phyloP scores from a whole-genome alignment of 2,329 filamentous ascomycete genomes.

The Fusarium coicis region DNA sequence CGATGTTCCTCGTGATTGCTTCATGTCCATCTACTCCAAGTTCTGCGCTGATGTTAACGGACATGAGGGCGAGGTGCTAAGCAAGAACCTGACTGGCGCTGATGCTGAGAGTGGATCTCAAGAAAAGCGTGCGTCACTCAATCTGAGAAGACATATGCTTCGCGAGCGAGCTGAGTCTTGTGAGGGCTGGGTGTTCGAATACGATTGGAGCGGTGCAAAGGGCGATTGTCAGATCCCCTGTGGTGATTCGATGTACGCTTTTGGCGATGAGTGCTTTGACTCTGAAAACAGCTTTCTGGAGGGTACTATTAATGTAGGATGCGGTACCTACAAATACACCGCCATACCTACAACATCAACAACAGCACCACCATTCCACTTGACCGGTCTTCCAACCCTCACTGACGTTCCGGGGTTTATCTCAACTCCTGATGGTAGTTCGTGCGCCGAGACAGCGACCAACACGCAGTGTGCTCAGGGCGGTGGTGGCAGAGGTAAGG shows the following conservation, averaged over 20 bases:
- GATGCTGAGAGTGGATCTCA: background rate
- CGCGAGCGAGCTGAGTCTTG: background rate
- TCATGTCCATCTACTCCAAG: background rate
- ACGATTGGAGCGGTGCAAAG: background rate
- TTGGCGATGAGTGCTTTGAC: constrained; percentile 2
- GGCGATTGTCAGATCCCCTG: background rate
- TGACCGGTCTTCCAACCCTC: background rate
- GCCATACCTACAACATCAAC: background rate
- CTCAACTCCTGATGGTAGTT: background rate
- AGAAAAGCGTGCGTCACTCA: background rate
- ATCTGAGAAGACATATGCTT: background rate
- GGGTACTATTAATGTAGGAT: background rate
- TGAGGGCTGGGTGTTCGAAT: background rate
- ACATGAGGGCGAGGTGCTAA: background rate
- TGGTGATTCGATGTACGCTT: background rate
- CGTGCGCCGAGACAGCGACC: background rate
- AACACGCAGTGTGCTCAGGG: background rate
- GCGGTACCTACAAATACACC: background rate
- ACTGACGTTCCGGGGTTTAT: background rate
- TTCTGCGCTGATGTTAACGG: background rate
- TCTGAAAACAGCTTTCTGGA: background rate
- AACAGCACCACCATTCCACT: background rate
- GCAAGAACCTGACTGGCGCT: background rate
- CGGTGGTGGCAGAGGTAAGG: background rate
- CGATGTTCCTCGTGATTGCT: background rate